These are phyloP conservation scores for Xerocomus brunneocitrinus DNA, from an alignment of 768 basidiomycete species.

Conservation along the genomic window DNA sequence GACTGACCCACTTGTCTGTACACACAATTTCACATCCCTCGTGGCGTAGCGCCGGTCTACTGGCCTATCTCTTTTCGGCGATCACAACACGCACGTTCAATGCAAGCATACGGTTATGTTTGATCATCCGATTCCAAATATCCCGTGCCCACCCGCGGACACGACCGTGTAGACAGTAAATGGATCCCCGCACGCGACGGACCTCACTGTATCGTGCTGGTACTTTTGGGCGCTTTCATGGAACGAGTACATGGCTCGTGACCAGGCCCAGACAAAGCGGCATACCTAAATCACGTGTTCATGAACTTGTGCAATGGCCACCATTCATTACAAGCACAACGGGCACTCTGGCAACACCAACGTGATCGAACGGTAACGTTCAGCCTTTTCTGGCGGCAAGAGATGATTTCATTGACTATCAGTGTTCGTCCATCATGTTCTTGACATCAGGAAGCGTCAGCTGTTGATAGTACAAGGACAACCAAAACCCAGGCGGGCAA, in stretches of 20 bases:
- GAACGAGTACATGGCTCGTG: not conserved
- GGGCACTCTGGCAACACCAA: not conserved
- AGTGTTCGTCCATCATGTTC: not conserved
- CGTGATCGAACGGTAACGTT: slow-evolving; percentile 1
- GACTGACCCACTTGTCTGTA: not conserved
- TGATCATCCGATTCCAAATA: slow-evolving; percentile 4
- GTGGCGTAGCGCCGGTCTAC: not conserved
- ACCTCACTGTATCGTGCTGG: not conserved
- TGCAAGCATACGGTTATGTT: not conserved
- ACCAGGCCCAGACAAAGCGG: not conserved
- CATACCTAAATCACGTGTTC: not conserved
- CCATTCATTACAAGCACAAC: not conserved
- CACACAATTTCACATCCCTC: slow-evolving; percentile 12
- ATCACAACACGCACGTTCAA: slow-evolving; percentile 17
- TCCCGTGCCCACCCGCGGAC: slow-evolving; percentile 6
- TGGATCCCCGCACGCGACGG: not conserved
- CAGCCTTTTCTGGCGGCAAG: not conserved
- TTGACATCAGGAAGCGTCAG: not conserved
- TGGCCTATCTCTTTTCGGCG: slow-evolving; percentile 9
- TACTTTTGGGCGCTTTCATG: not conserved
- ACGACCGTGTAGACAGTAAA: slow-evolving; percentile 1
- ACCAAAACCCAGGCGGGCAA: not conserved
- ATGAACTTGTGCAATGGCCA: not conserved
- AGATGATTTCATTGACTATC: not conserved
- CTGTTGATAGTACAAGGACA: not conserved